Conservation (phyloP, 371 early-diverging fungal species). For the Syncephalastrum contaminatum region DNA sequence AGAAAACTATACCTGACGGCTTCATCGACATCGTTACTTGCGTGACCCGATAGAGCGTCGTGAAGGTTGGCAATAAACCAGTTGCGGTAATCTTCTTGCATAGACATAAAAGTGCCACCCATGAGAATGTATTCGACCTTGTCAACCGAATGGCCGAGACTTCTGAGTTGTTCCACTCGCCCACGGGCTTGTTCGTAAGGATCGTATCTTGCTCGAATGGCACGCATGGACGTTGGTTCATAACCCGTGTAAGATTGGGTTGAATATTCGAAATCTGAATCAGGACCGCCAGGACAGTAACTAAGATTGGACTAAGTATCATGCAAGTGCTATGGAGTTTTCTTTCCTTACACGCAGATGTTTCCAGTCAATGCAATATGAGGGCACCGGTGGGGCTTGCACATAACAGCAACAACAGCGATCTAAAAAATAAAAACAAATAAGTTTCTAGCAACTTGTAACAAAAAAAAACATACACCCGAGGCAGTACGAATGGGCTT, state of each 20-base stretch:
- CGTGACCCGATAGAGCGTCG: slow-evolving; percentile 96
- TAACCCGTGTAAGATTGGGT: slow-evolving; percentile 99
- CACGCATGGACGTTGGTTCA: slow-evolving; percentile 99
- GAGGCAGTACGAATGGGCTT: slow-evolving; percentile 99
- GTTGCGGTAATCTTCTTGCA: slow-evolving; percentile 94
- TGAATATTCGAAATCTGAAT: slow-evolving; percentile 99
- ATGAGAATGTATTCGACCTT: slow-evolving; percentile 99
- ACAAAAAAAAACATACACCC: slow-evolving; percentile 67
- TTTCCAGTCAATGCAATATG: slow-evolving; percentile 99
- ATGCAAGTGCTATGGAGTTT: not conserved
- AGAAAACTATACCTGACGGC: slow-evolving; percentile 71
- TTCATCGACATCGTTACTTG: slow-evolving; percentile 93
- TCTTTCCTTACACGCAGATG: slow-evolving; percentile 89
- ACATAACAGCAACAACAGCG: slow-evolving; percentile 99
- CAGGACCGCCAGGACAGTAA: slow-evolving; percentile 99
- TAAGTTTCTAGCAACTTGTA: not conserved
- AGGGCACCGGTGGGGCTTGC: slow-evolving; percentile 99
- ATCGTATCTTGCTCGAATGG: slow-evolving; percentile 98
- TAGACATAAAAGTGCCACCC: slow-evolving; percentile 99
- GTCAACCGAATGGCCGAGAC: slow-evolving; percentile 97
- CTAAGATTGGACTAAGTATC: slow-evolving; percentile 27
- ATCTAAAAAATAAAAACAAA: slow-evolving; percentile 54
- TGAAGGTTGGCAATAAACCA: slow-evolving; percentile 98
- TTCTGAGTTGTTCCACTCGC: slow-evolving; percentile 94
- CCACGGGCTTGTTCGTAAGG: slow-evolving; percentile 98